These are phyloP conservation scores for Cinchona pubescens DNA, from an alignment of 257 asterid genomes.

Conservation along the genomic window DNA sequence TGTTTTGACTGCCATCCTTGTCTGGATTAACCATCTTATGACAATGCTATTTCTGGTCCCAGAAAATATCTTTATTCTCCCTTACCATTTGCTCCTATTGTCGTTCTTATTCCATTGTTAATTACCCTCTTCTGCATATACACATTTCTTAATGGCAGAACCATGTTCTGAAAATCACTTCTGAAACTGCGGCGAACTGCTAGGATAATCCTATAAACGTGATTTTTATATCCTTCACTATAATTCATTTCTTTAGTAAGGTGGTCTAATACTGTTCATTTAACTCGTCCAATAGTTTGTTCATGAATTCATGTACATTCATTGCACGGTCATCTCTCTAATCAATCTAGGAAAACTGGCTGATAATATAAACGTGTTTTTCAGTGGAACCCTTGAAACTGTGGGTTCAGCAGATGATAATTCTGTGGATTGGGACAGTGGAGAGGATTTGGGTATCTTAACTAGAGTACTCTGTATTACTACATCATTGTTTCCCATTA, in stretches of 20 bases:
- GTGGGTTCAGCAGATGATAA: background rate
- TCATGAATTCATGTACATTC: slow-evolving; percentile 1
- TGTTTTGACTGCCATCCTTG: slow-evolving; percentile 14
- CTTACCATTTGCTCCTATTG: slow-evolving; percentile 7
- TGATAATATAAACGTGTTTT: background rate
- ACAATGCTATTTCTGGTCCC: background rate
- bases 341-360: background rate
- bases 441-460: background rate
- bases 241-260: background rate
- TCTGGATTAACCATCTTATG: slow-evolving; percentile 4
- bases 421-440: background rate
- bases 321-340: background rate
- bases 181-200: slow-evolving; percentile 18
- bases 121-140: slow-evolving; percentile 6
- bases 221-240: background rate
- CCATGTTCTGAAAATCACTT: slow-evolving; percentile 13
- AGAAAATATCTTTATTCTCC: background rate
- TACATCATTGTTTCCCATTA: slow-evolving; percentile 20
- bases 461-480: background rate
- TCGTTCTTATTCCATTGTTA: background rate
- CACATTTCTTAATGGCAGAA: background rate
- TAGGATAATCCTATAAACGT: slow-evolving; percentile 12
- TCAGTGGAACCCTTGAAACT: background rate
- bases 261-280: background rate
- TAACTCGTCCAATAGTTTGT: background rate